Conservation (phyloP, 805 yeast species). For the Yamadazyma kitorensis region DNA sequence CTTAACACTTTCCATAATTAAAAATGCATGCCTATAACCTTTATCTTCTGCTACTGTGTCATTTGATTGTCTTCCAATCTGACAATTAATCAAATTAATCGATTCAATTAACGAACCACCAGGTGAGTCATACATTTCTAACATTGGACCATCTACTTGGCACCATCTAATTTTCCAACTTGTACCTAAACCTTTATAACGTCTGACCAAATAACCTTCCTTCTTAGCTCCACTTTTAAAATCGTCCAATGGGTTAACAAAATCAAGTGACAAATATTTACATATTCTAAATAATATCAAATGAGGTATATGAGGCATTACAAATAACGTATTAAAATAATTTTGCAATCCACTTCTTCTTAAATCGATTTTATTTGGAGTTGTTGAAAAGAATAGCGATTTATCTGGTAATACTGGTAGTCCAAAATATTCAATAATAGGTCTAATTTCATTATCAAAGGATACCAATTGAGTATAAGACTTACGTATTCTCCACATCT, state of each 20-base stretch:
- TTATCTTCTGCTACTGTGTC: slow-evolving; percentile 43
- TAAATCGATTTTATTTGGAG: slow-evolving; percentile 64
- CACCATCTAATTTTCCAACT: slow-evolving; percentile 72
- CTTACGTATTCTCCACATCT: slow-evolving; percentile 74
- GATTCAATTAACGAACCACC: slow-evolving; percentile 55
- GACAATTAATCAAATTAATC: slow-evolving; percentile 48
- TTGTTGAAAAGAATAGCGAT: slow-evolving; percentile 50
- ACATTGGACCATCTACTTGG: slow-evolving; percentile 55
- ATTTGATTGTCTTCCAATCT: slow-evolving; percentile 51
- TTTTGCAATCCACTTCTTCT: slow-evolving; percentile 55
- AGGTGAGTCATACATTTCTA: slow-evolving; percentile 56
- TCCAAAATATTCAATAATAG: slow-evolving; percentile 47
- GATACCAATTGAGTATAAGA: slow-evolving; percentile 55
- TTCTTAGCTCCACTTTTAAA: slow-evolving; percentile 51
- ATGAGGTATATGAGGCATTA: slow-evolving; percentile 57
- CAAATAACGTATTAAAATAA: slow-evolving; percentile 56
- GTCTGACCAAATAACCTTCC: slow-evolving; percentile 64
- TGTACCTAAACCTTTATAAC: slow-evolving; percentile 60
- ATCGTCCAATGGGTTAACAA: slow-evolving; percentile 57
- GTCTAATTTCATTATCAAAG: slow-evolving; percentile 61
- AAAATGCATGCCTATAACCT: slow-evolving; percentile 60
- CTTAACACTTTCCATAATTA: slow-evolving; percentile 47
- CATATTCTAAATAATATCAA: slow-evolving; percentile 53
- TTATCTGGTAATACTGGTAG: slow-evolving; percentile 67
- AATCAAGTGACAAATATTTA: slow-evolving; percentile 63